A percentile compares a stretch with the other conserved stretches of the same genome.
Conservation (phyloP, 2,329 filamentous ascomycete species). For the Magnaporthiopsis rhizophila region DNA sequence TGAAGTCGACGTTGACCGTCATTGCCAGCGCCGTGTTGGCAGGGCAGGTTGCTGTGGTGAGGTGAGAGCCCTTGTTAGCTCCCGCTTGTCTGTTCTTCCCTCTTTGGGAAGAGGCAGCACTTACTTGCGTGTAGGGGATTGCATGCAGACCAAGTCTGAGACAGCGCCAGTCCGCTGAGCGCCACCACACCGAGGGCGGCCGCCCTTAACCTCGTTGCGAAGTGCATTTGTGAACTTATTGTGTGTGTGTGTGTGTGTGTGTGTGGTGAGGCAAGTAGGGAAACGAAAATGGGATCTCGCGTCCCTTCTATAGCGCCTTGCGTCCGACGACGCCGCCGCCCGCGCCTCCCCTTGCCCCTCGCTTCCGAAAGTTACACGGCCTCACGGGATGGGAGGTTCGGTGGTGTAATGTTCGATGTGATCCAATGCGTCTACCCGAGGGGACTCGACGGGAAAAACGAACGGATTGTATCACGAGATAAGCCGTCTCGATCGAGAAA, state of each 20-base stretch:
- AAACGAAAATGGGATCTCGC: too few species aligned
- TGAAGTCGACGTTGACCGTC: constrained; percentile 79
- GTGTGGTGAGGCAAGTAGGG: neutral
- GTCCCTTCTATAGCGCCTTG: neutral
- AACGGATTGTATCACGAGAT: neutral
- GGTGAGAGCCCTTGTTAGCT: neutral
- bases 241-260: too few species aligned
- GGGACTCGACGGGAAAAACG: neutral
- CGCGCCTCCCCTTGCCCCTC: neutral
- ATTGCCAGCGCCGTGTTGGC: constrained; percentile 73
- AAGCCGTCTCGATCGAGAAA: too few species aligned
- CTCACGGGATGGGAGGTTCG: neutral
- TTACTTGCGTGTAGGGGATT: constrained; percentile 22
- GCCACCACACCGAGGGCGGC: constrained; percentile 12
- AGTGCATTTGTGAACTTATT: constrained; percentile 13
- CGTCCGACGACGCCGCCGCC: too few species aligned
- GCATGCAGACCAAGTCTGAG: constrained; percentile 25
- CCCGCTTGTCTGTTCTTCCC: too few species aligned
- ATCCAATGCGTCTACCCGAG: neutral
- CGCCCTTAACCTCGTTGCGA: constrained; percentile 14
- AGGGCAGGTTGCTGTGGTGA: constrained; percentile 50
- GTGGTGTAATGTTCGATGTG: neutral
- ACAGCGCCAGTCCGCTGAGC: constrained; percentile 15
- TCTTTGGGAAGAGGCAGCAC: constrained; percentile 5
- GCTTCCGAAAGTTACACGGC: neutral